Base-by-base conservation (phyloP, 2,329 filamentous ascomycete genomes). In the Fusarium sp. region DNA sequence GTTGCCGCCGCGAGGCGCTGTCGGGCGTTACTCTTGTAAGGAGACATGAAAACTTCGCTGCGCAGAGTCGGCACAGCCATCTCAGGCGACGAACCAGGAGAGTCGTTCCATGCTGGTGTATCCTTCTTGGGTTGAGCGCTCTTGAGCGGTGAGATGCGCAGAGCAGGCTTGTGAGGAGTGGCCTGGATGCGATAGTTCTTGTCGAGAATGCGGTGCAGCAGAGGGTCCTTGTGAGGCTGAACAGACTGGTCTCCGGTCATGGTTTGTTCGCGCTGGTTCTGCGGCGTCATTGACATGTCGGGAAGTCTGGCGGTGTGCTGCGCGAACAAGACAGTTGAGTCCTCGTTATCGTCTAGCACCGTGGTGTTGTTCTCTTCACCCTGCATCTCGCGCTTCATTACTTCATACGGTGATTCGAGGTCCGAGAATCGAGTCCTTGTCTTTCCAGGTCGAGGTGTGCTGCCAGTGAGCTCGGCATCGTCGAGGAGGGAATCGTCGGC, bases 151-250 rank as follows among this genome's bases (percentile, higher is more conserved):
- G 84, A 85, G 43, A 84, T 78, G 36, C 81, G 82, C 33, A 78
- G 74, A 5, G 79, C 71, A 5, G 77, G 76, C 74, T 89, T 91
- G 71, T 96, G 90, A 0, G 96, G 96, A 11, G 96, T 99, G 7
- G 95, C 94, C 79, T 97, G 93, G 24, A 99, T 86, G 33, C 95
- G 93, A 82, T 97, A 99, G 60, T 92, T 98, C 81, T 97, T 98
- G 83, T 98, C 94, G 7, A 97, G 88, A n/a, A 98, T 86, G 61
- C 92, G 92, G 78, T 98, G 95, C 40, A 99, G 86, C 10, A 98
- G 84, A 4, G 93, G 92, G 76, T 98, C 94, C 63, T 89, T 88
- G 73, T 83, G 74, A 22, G 75, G 73, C 52, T 79, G 77, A 6
- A 65, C 70, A 9, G 79, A 79, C 47, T 78, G 76, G 21, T 84